These are phyloP conservation scores for Phytophthora pinifolia DNA, from an alignment of 352 stramenopile species.

Conservation along the genomic window DNA sequence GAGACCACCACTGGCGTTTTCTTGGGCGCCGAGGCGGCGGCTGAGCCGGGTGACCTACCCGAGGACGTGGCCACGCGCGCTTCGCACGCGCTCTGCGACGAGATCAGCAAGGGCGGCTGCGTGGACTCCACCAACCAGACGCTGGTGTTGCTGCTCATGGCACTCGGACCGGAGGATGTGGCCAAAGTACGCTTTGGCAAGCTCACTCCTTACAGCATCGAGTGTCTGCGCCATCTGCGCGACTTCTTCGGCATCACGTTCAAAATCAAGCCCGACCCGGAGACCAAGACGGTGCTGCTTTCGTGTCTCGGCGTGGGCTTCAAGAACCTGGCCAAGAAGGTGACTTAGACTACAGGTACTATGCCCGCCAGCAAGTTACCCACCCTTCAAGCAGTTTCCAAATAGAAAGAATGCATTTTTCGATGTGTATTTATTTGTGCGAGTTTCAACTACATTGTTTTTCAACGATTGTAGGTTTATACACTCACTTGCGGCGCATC, in stretches of 20 bases:
- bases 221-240: conserved; percentile 88
- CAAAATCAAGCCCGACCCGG: conserved; percentile 90
- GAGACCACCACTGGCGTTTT: conserved; percentile 97
- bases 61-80: conserved; percentile 96
- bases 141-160: conserved; percentile 97
- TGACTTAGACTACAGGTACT: conserved; percentile 75
- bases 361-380: conserved; percentile 4
- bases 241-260: conserved; percentile 95
- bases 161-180: conserved; percentile 97
- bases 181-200: conserved; percentile 92
- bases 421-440: conserved; percentile 22
- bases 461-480: neutral
- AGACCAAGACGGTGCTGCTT: conserved; percentile 90
- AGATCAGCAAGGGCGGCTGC: conserved; percentile 94
- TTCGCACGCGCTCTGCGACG: conserved; percentile 95
- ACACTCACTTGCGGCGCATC: conserved; percentile 64
- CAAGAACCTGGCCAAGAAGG: conserved; percentile 95
- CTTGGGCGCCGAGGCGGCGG: conserved; percentile 92
- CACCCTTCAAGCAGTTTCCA: conserved; percentile 16
- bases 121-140: conserved; percentile 96
- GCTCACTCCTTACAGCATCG: conserved; percentile 86
- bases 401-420: conserved; percentile 40
- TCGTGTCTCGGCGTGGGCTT: conserved; percentile 94
- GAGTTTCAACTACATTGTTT: neutral
- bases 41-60: conserved; percentile 84